Evolutionary conservation across 768 basidiomycete genomes (phyloP).

Genomic region (Leccinellum luteum): DNA sequence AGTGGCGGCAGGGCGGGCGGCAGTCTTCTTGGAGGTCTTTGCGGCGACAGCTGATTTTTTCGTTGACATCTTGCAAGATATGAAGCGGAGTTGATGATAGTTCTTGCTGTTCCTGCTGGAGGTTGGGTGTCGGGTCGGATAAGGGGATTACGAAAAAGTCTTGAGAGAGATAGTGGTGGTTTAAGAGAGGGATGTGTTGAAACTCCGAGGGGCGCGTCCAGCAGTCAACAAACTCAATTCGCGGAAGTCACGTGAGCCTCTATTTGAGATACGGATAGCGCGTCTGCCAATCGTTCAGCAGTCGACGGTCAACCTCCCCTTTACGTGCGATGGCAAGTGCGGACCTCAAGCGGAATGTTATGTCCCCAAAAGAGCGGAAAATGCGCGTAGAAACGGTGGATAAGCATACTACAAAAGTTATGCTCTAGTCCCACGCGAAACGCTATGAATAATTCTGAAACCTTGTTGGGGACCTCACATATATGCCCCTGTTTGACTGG

Average conservation of each 20-base stretch:
- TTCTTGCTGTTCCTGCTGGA: conserved; percentile 18
- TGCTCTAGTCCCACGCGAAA: conserved; percentile 15
- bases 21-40: conserved; percentile 39
- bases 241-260: conserved; percentile 35
- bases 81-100: conserved; percentile 7
- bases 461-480: conserved; percentile 14
- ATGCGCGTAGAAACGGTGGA: conserved; percentile 4
- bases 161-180: conserved; percentile 47
- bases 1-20: conserved; percentile 30
- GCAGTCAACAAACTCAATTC: conserved; percentile 42
- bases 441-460: conserved; percentile 14
- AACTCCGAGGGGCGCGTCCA: conserved; percentile 41
- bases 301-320: not conserved
- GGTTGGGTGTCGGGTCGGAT: conserved; percentile 12
- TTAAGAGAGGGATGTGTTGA: conserved; percentile 39
- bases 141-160: conserved; percentile 20
- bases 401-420: conserved; percentile 16
- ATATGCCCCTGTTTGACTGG: conserved; percentile 14
- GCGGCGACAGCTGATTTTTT: conserved; percentile 47
- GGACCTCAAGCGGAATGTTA: conserved; percentile 12
- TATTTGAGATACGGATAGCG: conserved; percentile 32
- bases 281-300: conserved; percentile 12
- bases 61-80: conserved; percentile 27
- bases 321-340: conserved; percentile 2
- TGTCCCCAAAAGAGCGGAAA: conserved; percentile 14